These are phyloP conservation scores for Venustampulla echinocandica DNA, from an alignment of 495 filamentous ascomycete species.

Conservation along the genomic window DNA sequence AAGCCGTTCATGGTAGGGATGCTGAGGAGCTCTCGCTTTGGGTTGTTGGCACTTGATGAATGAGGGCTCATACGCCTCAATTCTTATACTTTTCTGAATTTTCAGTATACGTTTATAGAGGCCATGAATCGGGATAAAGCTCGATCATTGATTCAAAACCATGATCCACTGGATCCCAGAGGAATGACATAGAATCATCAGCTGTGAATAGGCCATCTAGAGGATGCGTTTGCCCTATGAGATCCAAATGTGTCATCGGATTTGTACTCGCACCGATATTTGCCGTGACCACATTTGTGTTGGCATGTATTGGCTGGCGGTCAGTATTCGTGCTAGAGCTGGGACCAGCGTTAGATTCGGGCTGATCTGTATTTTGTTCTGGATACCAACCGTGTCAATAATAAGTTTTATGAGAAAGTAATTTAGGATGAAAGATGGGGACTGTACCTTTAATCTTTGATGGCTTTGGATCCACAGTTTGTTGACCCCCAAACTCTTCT, in stretches of 20 bases:
- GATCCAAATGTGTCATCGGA: neutral
- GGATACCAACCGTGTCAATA: neutral
- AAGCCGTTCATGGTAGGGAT: no score
- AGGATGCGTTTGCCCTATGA: neutral
- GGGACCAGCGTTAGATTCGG: neutral
- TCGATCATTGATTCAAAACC: slow-evolving; percentile 1
- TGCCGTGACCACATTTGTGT: neutral
- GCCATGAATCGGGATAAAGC: slow-evolving; percentile 2
- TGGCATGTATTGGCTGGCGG: neutral
- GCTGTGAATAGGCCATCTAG: neutral
- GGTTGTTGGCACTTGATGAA: no score
- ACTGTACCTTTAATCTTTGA: neutral
- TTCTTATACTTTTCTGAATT: neutral
- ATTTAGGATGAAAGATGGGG: neutral
- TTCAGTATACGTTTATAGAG: neutral
- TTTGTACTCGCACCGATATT: neutral
- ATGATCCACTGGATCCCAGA: neutral
- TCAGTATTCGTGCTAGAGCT: no score
- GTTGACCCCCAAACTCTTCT: neutral
- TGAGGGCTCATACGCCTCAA: no score
- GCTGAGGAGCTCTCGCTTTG: no score
- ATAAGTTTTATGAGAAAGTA: neutral
- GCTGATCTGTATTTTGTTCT: neutral
- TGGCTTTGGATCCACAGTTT: neutral
- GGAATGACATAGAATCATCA: neutral